Base-by-base conservation (phyloP, 495 filamentous ascomycete species). In the Trypethelium eluteriae region DNA sequence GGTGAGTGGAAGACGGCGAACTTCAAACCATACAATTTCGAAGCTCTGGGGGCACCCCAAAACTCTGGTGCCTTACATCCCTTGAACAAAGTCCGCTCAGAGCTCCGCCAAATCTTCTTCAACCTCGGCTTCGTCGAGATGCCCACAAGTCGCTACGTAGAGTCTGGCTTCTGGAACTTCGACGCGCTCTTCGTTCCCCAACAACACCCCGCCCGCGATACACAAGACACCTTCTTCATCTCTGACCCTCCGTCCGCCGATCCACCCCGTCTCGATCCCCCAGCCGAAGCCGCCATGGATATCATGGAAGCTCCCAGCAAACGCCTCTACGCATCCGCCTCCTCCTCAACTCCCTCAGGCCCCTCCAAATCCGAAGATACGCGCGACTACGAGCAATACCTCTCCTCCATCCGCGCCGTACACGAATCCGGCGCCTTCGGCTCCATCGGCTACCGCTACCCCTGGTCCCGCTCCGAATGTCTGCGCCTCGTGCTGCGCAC, bases 161-260 rank as follows among this genome's bases (percentile, higher is more conserved):
- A 98, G 80, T 93, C 91, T 32, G 93, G 93, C 47, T 96, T 97
- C 87, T 98, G 93, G 89, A 97, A 97, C 78, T 98, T 98, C 76
- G 94, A 98, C 71, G 86, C 92, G 50, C 92, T 98, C 66, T 97
- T 92, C 79, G 92, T 98, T 34, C 93, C 93, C 36, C 94, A 98
- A 78, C 93, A 97, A 82, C 94, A 97, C 76, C 94, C 93, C 39
- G 93, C 94, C 67, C 90, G 94, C 71, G 94, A 97, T 73, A 80
- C 96, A 44, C 94, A 97, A 83, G 93, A 98, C 74, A 98, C 94
- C 66, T 96, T 98, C 83, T 98, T 96, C 80, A 92, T 97, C 73
- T 91, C 92, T 59, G 93, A 98, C 70, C 94, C 93, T 9, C 77
- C 84, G 35, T 79, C 70, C 46, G 92, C 93, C 47, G 91, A 90